Evolutionary conservation across 352 stramenopile genomes (phyloP).

Genomic region (Halophytophthora polymorphica): DNA sequence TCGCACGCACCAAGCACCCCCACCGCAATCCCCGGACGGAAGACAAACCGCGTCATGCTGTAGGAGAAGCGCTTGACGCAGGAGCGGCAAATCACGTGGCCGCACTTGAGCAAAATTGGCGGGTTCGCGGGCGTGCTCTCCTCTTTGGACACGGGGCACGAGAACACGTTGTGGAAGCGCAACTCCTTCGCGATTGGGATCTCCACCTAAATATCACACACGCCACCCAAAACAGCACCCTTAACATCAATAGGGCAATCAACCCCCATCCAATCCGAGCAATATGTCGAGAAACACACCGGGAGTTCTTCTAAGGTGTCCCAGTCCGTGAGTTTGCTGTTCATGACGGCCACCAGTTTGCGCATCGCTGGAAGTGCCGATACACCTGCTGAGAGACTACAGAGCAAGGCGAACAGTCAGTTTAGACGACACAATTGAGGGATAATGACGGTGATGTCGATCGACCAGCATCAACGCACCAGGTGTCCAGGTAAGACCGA

Average conservation of each 20-base stretch:
- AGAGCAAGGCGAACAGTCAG: constrained; percentile 7
- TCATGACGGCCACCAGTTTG: constrained; percentile 80
- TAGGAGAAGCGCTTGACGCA: constrained; percentile 82
- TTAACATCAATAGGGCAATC: constrained; percentile 3
- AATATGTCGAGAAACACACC: constrained; percentile 21
- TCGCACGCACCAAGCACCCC: background rate
- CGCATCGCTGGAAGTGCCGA: constrained; percentile 69
- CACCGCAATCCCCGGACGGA: background rate
- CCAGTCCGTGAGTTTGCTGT: constrained; percentile 77
- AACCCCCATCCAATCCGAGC: background rate
- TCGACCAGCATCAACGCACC: constrained; percentile 23
- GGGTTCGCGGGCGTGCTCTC: constrained; percentile 81
- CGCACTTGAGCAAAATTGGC: constrained; percentile 84
- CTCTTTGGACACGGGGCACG: constrained; percentile 85
- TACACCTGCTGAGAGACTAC: constrained; percentile 68
- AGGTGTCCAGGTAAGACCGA: constrained; percentile 71
- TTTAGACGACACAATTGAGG: background rate
- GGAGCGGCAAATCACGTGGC: constrained; percentile 78
- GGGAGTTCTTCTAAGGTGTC: constrained; percentile 67
- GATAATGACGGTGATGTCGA: background rate
- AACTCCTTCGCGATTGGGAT: constrained; percentile 76
- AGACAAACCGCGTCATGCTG: constrained; percentile 66
- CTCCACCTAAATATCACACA: constrained; percentile 42
- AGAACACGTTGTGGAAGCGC: constrained; percentile 87
- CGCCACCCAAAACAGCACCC: background rate